Base-by-base conservation (phyloP, 1,284 basidiomycete genomes). In the Calocybe gambosa region DNA sequence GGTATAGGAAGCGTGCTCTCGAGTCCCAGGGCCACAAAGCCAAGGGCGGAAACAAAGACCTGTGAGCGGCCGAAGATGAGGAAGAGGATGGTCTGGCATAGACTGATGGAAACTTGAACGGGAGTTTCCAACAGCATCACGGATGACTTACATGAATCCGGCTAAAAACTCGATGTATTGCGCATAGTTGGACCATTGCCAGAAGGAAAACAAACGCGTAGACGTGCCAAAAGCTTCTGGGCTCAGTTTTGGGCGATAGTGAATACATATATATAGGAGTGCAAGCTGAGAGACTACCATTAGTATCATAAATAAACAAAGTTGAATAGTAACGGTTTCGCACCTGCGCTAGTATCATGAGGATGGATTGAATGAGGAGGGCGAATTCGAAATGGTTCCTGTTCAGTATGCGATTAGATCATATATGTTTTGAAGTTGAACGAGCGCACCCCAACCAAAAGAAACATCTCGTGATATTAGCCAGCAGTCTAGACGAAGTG, bases 1-100 rank as follows among this genome's bases (percentile, higher is more conserved):
- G 88, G 87, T 46, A 90, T 77, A 5, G 87, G 88, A n/a, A 91
- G 64, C 1, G 85, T 88, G 53, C 86, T 89, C 62, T 91, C 87
- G 20, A 91, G 66, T 13, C 87, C 88, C 18, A 92, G 61, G 0
- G 91, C 87, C 33, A 87, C 57, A 58, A 88, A 92, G 0, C 90
- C 90, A 10, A 93, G 70, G 2, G 80, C 61, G 5, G 73, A 64
- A n/a, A 89, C 66, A 58, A 82, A 93, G 28, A 77, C 46, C 12
- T 76, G 59, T 5, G 74, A 81, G 19, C 76, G 74, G n/a, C 82
- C 78, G 43, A 93, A 78, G 45, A 90, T 82, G 33, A 93, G 70
- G 61, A 82, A 84, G 6, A 82, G 59, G 46, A 90, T 88, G 3
- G 83, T 74, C 54, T 80, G 77, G 54, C 78, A 78, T 39, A 89